These are phyloP conservation scores for California macrophylla DNA, from an alignment of 441 rosid genomes.

Conservation along the genomic window DNA sequence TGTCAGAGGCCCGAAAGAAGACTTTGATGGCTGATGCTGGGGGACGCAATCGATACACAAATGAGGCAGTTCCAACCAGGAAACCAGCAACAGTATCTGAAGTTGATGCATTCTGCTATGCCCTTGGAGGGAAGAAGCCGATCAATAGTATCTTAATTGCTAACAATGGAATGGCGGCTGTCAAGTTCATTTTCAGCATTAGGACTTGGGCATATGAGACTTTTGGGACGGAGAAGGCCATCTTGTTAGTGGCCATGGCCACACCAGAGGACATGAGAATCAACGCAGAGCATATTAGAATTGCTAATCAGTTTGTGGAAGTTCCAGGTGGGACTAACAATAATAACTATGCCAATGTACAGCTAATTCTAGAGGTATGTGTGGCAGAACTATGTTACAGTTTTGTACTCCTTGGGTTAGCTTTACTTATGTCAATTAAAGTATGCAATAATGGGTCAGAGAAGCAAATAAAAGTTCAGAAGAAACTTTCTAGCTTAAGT, in stretches of 20 bases:
- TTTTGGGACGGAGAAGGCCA: conserved; percentile 90
- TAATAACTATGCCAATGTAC: conserved; percentile 97
- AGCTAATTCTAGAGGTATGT: conserved; percentile 93
- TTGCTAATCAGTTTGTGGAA: conserved; percentile 98
- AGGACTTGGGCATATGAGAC: conserved; percentile 99
- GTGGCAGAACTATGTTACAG: neutral
- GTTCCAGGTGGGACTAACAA: conserved; percentile 99
- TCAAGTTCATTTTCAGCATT: conserved; percentile 87
- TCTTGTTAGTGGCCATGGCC: conserved; percentile 97
- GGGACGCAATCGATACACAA: conserved; percentile 43
- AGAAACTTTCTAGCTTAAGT: neutral
- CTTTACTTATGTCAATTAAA: neutral
- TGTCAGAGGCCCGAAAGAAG: conserved; percentile 50
- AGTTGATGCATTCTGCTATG: conserved; percentile 70
- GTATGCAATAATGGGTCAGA: neutral
- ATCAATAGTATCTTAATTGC: conserved; percentile 87
- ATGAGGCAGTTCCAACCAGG: conserved; percentile 44
- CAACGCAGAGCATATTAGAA: conserved; percentile 96
- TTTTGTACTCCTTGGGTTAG: neutral
- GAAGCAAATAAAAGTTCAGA: neutral
- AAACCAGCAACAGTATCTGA: conserved; percentile 48
- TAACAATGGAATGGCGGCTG: conserved; percentile 99
- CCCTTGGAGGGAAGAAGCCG: conserved; percentile 79
- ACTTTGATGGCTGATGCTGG: conserved; percentile 35
- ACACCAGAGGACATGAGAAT: conserved; percentile 99